Evolutionary conservation across 169 alveolate species (phyloP), one percentile per base, ranked within the genome.

Genomic region (Babesia caballi): DNA sequence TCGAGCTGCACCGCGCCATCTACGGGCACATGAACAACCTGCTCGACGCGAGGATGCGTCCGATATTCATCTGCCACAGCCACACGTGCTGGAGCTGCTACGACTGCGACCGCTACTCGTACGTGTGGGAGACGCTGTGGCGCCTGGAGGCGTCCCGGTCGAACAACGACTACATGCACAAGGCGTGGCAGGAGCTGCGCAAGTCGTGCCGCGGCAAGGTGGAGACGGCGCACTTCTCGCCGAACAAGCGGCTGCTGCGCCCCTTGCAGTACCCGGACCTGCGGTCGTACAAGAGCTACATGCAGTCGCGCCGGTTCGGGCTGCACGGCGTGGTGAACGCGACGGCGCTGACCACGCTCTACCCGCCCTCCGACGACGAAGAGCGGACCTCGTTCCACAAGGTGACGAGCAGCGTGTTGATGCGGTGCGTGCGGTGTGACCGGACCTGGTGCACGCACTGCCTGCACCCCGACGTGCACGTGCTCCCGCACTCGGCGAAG

Each of bases 31-130:
- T 68, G 15, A 46, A 57, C 7, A 30, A 53, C 33, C 46, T 78
- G 35, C 27, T 69, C 57, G 87, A 78, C 38, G 36, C 25, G 0
- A 68, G 49, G 30, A 66, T 40, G 21, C 66, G 77, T 0, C 87
- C 87, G 11, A 52, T 65, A 27, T 70, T 71, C 56, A 81, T 81
- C 11, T 81, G 88, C 30, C 88, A 81, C 59, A 23, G 66, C 17
- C 88, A 81, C 60, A 63, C 84, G 41, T 81, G 88, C 38, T 81
- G 84, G 83, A 81, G 88, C 33, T 81, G 88, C 42, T 81, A 81
- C 38, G 88, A 81, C 51, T 81, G 84, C 41, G 84, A 81, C 58
- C 69, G 84, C 8, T 81, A 81, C 42, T 54, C 81, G 21, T 81
- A 81, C 67, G 15, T 58, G 36, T 81, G 88, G 88, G 88, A 81